A percentile compares a stretch with the other conserved stretches of the same genome.
Evolutionary conservation across 805 yeast genomes (phyloP).

Genomic region (Cyberlindnera saturnus): DNA sequence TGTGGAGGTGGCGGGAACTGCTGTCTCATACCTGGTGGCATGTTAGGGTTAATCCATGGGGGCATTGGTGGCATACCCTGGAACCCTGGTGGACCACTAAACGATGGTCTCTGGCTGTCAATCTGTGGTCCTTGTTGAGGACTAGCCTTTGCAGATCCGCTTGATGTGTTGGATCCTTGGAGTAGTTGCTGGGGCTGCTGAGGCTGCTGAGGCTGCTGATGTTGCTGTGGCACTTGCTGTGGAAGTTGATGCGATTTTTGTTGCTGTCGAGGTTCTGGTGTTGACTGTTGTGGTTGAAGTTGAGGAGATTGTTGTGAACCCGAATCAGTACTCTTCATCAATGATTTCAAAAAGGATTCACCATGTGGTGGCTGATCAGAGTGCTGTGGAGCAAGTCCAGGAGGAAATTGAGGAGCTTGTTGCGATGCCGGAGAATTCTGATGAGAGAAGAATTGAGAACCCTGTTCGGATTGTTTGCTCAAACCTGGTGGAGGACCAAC

Average conservation of each 20-base stretch:
- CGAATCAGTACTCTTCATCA: constrained; percentile 9
- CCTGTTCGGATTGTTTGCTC: constrained; percentile 1
- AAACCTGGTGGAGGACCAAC: constrained; percentile 1
- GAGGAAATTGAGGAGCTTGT: constrained; percentile 15
- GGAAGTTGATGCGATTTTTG: constrained; percentile 7
- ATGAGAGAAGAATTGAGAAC: constrained; percentile 13
- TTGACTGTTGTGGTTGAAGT: constrained; percentile 1
- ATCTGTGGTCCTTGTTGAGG: constrained; percentile 4
- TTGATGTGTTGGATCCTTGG: not conserved
- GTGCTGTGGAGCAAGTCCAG: constrained; percentile 12
- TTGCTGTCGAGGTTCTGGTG: constrained; percentile 3
- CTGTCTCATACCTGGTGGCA: constrained; percentile 17
- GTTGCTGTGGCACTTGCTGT: constrained; percentile 7
- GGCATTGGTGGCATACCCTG: constrained; percentile 4
- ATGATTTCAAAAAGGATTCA: constrained; percentile 23
- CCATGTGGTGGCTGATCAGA: constrained; percentile 5
- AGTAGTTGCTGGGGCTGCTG: constrained; percentile 14
- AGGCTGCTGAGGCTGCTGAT: constrained; percentile 15
- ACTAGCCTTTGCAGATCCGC: not conserved
- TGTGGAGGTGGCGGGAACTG: constrained; percentile 8
- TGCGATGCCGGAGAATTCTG: constrained; percentile 6
- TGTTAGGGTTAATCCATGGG: constrained; percentile 13
- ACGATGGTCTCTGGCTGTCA: constrained; percentile 1
- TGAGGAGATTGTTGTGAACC: constrained; percentile 4
- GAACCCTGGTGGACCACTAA: not conserved